A percentile compares a stretch with the other conserved stretches of the same genome.
These are phyloP conservation scores for Xylaria palmicola DNA, from an alignment of 495 filamentous ascomycete genomes.

Conservation along the genomic window DNA sequence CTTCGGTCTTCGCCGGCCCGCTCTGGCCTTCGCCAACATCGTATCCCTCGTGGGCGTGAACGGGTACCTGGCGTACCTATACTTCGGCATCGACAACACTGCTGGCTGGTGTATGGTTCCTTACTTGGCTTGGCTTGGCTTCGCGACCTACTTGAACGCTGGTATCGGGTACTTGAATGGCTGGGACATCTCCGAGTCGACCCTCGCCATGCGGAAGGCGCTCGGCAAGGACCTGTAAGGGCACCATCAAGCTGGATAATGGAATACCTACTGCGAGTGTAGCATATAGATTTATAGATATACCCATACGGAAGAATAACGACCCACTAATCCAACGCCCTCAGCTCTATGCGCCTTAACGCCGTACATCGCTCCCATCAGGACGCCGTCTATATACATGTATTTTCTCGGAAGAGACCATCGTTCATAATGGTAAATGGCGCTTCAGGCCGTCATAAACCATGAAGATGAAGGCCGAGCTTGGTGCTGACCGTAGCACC, in stretches of 20 bases:
- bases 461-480: slow-evolving; percentile 96
- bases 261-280: background rate
- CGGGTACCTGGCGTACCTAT: slow-evolving; percentile 68
- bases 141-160: slow-evolving; percentile 75
- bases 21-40: slow-evolving; percentile 74
- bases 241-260: background rate
- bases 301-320: background rate
- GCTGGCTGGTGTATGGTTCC: slow-evolving; percentile 74
- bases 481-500: slow-evolving; percentile 79
- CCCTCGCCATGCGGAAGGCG: slow-evolving; percentile 22
- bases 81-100: slow-evolving; percentile 67
- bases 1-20: slow-evolving; percentile 68
- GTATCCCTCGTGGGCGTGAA: slow-evolving; percentile 67
- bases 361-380: slow-evolving; percentile 16
- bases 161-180: slow-evolving; percentile 73
- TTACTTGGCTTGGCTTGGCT: slow-evolving; percentile 79
- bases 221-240: slow-evolving; percentile 12
- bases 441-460: slow-evolving; percentile 81
- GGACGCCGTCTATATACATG: slow-evolving; percentile 20
- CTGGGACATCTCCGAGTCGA: slow-evolving; percentile 60
- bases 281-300: slow-evolving; percentile 2
- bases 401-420: slow-evolving; percentile 11
- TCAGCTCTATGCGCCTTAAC: slow-evolving; percentile 18
- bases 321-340: background rate
- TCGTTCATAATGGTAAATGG: slow-evolving; percentile 51